A percentile compares a stretch with the other conserved stretches of the same genome.
Evolutionary conservation across 345 rosid species (phyloP).

Genomic region (Aegle marmelos): DNA sequence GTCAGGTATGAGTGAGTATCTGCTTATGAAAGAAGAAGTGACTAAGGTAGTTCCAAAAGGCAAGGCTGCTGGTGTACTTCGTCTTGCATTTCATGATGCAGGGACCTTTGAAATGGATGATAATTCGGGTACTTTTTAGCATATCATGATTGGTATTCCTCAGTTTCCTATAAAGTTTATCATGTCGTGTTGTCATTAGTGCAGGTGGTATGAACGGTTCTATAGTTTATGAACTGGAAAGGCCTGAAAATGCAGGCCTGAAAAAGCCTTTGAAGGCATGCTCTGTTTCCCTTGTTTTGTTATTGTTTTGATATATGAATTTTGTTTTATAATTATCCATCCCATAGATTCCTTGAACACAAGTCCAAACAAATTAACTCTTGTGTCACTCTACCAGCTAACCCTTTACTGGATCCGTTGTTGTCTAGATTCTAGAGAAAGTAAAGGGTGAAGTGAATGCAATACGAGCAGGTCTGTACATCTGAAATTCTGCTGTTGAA

Average conservation of each 20-base stretch:
- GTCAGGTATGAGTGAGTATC: constrained; percentile 27
- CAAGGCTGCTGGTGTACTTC: constrained; percentile 97
- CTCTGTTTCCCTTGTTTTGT: constrained; percentile 1
- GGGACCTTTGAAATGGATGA: constrained; percentile 70
- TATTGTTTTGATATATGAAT: neutral
- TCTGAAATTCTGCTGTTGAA: constrained; percentile 16
- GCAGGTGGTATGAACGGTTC: constrained; percentile 97
- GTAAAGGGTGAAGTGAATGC: constrained; percentile 73
- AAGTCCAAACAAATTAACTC: constrained; percentile 16
- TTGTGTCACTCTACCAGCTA: constrained; percentile 26
- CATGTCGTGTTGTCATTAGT: neutral
- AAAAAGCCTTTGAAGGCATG: constrained; percentile 73
- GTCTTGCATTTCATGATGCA: constrained; percentile 96
- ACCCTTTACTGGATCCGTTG: constrained; percentile 33
- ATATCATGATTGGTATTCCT: neutral
- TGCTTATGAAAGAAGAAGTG: constrained; percentile 47
- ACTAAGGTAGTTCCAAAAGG: constrained; percentile 73
- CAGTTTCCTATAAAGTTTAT: neutral
- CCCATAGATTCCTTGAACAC: neutral
- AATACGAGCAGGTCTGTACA: constrained; percentile 51
- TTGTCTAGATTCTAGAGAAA: constrained; percentile 70
- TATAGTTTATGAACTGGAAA: constrained; percentile 74
- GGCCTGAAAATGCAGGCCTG: constrained; percentile 90
- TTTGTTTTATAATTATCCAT: neutral
- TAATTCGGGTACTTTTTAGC: constrained; percentile 42